Conservation (phyloP, 495 filamentous ascomycete genomes). For the Lasiosphaeris hirsuta region DNA sequence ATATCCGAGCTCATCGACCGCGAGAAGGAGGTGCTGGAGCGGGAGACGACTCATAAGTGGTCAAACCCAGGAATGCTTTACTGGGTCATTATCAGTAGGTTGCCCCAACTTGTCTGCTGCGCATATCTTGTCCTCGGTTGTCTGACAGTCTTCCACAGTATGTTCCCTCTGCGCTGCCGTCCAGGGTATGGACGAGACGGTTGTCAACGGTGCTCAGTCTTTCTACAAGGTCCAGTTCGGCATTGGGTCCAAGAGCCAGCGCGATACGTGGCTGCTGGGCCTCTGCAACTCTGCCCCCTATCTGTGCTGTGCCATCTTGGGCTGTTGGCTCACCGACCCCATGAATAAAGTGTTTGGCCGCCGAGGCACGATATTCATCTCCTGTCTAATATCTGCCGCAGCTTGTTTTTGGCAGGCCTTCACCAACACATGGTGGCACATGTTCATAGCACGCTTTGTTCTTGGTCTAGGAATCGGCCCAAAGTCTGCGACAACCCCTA, state of each 20-base stretch:
- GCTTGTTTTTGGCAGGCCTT: slow-evolving; percentile 78
- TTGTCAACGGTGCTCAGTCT: slow-evolving; percentile 73
- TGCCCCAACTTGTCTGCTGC: background rate
- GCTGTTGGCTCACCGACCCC: slow-evolving; percentile 81
- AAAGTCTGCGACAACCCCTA: slow-evolving; percentile 74
- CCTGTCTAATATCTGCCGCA: slow-evolving; percentile 57
- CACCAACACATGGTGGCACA: slow-evolving; percentile 68
- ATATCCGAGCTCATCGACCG: slow-evolving; percentile 53
- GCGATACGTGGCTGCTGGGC: slow-evolving; percentile 62
- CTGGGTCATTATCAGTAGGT: slow-evolving; percentile 61
- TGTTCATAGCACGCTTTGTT: slow-evolving; percentile 69
- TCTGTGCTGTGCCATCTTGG: slow-evolving; percentile 69
- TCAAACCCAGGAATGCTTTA: slow-evolving; percentile 64
- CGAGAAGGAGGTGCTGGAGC: slow-evolving; percentile 56
- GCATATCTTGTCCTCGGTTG: too few species aligned
- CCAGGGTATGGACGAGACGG: slow-evolving; percentile 72
- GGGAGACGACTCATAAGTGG: slow-evolving; percentile 69
- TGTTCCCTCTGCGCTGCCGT: slow-evolving; percentile 51
- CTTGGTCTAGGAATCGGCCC: slow-evolving; percentile 77
- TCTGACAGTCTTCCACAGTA: slow-evolving; percentile 3
- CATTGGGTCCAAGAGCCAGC: slow-evolving; percentile 46
- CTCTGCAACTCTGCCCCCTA: slow-evolving; percentile 68
- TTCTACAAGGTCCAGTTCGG: slow-evolving; percentile 67
- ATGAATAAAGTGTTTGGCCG: slow-evolving; percentile 78
- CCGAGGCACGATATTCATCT: slow-evolving; percentile 79